Evolutionary conservation across 257 asterid species (phyloP).

Genomic region (Marsdenia floribunda): DNA sequence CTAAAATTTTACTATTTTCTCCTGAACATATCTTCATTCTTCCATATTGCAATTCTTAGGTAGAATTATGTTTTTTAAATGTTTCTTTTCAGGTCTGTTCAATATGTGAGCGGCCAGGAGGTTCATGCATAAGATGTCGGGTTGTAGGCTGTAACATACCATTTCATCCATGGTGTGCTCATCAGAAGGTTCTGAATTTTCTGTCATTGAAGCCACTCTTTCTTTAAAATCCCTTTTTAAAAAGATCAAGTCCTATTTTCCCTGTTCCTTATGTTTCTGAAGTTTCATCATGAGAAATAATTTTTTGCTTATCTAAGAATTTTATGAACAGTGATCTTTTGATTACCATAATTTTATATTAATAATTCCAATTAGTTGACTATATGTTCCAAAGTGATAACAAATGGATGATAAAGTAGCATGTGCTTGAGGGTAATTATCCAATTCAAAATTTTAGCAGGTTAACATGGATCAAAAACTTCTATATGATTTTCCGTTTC

Average conservation of each 20-base stretch:
- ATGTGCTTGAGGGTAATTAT: not conserved
- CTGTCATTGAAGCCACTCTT: not conserved
- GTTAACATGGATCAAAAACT: not conserved
- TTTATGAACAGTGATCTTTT: not conserved
- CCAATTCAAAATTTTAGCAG: not conserved
- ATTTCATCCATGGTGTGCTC: slow-evolving; percentile 39
- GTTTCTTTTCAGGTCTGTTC: slow-evolving; percentile 23
- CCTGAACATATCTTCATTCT: too few relatives aligned
- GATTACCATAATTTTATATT: not conserved
- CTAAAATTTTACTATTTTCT: too few relatives aligned
- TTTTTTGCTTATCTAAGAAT: not conserved
- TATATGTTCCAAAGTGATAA: not conserved
- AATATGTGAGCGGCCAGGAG: slow-evolving; percentile 28
- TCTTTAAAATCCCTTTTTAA: not conserved
- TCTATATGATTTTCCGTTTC: not conserved
- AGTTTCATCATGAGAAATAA: not conserved
- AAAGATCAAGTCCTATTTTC: not conserved
- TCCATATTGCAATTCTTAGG: not conserved
- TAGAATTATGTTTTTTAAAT: not conserved
- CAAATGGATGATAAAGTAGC: not conserved
- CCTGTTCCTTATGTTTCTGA: not conserved
- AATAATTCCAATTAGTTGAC: not conserved
- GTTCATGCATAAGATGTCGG: slow-evolving; percentile 28
- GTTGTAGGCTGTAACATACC: slow-evolving; percentile 22
- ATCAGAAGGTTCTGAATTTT: slow-evolving; percentile 21